Percentiles rank a stretch among this genome's conserved stretches.
phyloP scores from a whole-genome alignment of 2,329 filamentous ascomycete species.

The Penicillium sp. region DNA sequence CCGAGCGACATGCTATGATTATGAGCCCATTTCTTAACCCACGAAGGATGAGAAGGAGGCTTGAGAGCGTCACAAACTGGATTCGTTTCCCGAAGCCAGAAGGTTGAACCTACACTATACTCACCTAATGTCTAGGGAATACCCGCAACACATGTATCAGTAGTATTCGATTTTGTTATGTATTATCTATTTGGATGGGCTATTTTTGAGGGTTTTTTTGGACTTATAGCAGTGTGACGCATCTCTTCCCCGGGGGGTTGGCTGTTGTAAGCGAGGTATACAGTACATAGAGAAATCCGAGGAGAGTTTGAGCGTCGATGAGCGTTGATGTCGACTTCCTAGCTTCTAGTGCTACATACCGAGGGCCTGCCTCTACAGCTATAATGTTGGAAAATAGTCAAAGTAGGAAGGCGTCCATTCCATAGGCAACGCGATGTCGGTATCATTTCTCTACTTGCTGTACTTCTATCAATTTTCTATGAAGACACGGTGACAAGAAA shows the following conservation, averaged over 20 bases:
- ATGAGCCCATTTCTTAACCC: neutral
- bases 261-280: neutral
- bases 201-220: neutral
- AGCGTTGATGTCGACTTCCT: neutral
- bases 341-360: neutral
- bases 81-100: neutral
- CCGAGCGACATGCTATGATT: neutral
- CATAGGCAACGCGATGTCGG: constrained; percentile 19
- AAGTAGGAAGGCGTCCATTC: neutral
- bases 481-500: constrained; percentile 14
- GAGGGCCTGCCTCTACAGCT: neutral
- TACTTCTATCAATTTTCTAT: constrained; percentile 31
- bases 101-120: neutral
- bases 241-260: neutral
- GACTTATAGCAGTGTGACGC: neutral
- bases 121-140: neutral
- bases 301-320: neutral
- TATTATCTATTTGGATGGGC: neutral
- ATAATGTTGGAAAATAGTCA: neutral
- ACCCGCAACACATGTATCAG: neutral
- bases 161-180: neutral
- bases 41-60: neutral
- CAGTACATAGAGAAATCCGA: constrained; percentile 2
- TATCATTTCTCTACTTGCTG: constrained; percentile 31
- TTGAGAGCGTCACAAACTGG: neutral